Conservation (phyloP, 2,329 filamentous ascomycete species). For the Alternaria brassicicola region DNA sequence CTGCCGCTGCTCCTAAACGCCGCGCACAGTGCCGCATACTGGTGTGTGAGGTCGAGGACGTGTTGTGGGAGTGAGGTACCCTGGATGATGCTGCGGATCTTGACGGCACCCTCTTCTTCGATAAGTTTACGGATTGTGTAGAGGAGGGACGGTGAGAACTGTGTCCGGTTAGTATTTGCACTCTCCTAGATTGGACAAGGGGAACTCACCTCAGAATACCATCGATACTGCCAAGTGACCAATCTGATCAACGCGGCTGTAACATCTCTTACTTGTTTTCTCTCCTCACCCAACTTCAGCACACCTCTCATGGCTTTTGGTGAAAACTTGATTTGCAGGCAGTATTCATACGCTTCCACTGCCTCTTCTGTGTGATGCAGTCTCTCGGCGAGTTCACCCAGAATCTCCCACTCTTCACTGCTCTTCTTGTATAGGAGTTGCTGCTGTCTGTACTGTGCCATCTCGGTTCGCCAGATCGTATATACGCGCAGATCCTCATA, state of each 20-base stretch:
- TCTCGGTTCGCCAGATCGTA: constrained; percentile 98
- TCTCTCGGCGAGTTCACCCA: constrained; percentile 89
- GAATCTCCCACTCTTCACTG: constrained; percentile 96
- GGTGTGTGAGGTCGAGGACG: constrained; percentile 91
- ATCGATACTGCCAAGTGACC: constrained; percentile 97
- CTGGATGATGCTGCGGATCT: constrained; percentile 96
- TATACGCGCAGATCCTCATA: constrained; percentile 98
- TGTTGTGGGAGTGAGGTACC: constrained; percentile 91
- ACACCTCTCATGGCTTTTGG: constrained; percentile 90
- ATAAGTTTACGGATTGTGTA: constrained; percentile 89
- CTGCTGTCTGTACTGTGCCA: constrained; percentile 92
- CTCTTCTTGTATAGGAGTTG: constrained; percentile 96
- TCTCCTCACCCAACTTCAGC: constrained; percentile 76
- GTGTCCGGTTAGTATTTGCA: constrained; percentile 2
- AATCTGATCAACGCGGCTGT: constrained; percentile 86
- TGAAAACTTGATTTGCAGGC: constrained; percentile 85
- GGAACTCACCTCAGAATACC: constrained; percentile 83
- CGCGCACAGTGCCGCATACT: constrained; percentile 93
- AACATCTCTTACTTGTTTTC: constrained; percentile 78
- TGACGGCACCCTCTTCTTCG: constrained; percentile 96
- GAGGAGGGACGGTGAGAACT: constrained; percentile 91
- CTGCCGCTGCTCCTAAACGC: constrained; percentile 94
- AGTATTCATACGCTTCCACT: constrained; percentile 89
- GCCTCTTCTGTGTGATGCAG: constrained; percentile 92
- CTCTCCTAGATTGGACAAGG: not conserved